Base-by-base conservation (phyloP, 164 flowering plant species). In the Umbellularia californica region DNA sequence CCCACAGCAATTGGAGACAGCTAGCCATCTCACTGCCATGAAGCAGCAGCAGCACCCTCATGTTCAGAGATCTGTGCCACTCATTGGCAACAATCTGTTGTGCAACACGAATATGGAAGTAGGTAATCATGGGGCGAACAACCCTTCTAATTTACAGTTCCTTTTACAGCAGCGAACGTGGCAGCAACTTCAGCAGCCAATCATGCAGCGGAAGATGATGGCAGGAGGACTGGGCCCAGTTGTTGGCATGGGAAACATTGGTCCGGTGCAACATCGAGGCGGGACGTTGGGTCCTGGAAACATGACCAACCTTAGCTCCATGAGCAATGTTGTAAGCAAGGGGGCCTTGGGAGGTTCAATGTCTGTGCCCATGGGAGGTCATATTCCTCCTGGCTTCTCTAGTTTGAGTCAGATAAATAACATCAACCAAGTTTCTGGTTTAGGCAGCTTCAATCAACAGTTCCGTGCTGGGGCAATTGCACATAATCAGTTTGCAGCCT, bases 261-360 rank as follows among this genome's bases (percentile, higher is more conserved):
- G 69, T 28, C 60, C 24, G 52, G 63, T 70, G 65, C 70, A 70
- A n/a, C 60, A n/a, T 14, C 50, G 66, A 67, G 71, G 65, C 15
- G 71, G 80, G 15, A 50, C 68, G 22, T 71, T 65, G 27, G 79
- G 75, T 41, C 35, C 64, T 30, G 81, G 76, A 72, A 79, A 75
- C 73, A 62, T 58, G 78, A 88, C 82, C 58, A 89, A 91, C 50
- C 83, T 90, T 69, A 86, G 89, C 41, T 85, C 87, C 41, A 74
- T 88, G 41, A 84, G 88, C 30, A 71, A 50, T 22, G 27, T 27
- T 12, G 87, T 87, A 83, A 87, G 87, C 47, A 85, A 90, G 72
- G 90, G 90, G 3, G 86, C 87, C 68, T 79, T 89, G 15, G 91
- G 88, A 50, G 60, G 88, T 58, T 90, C 88, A 71, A 87, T 89